Base-by-base conservation (phyloP, 75 land plant species). In the Azolla pinnata region DNA sequence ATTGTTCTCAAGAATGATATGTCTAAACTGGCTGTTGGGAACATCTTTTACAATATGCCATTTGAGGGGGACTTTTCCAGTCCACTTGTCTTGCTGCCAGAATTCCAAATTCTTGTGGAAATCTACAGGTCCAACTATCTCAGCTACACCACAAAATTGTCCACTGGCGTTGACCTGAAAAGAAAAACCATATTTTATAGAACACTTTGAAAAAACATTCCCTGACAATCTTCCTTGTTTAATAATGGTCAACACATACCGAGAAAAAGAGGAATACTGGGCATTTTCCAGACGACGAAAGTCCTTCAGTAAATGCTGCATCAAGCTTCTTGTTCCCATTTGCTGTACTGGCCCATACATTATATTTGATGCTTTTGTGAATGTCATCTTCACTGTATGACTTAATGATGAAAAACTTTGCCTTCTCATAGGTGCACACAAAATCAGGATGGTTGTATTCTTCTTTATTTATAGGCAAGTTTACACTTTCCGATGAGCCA, bases 351-450 rank as follows among this genome's bases (percentile, higher is more conserved):
- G 97, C 79, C 97, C 97, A 91, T 4, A 91, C 84, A 69, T 32
- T 76, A 51, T 91, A 91, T 60, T 91, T 91, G 52, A 91, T 79
- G 69, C 97, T 91, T 67, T 91, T 91, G 45, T 91, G 97, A 27
- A 91, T 73, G 77, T 91, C 95, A 65, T 91, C 97, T 61, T 88
- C 97, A 56, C 97, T 91, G 60, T 91, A 91, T 1, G 93, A 87
- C 56, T 91, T 91, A 38, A 91, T 91, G 29, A 91, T 64, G 68
- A 70, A 84, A 62, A 88, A 91, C 63, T 82, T 88, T 8, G 95
- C 97, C 61, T 88, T 77, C 2, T 67, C 30, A 31, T 82, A 82
- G 26, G 62, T 73, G 23, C 62, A 65, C 2, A 65, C 75, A 72
- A 91, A 85, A 16, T 84, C 95, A 1, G 70, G 63, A 30, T 59